Base-by-base conservation (phyloP, 495 filamentous ascomycete species). In the Gamarada debralockiae region DNA sequence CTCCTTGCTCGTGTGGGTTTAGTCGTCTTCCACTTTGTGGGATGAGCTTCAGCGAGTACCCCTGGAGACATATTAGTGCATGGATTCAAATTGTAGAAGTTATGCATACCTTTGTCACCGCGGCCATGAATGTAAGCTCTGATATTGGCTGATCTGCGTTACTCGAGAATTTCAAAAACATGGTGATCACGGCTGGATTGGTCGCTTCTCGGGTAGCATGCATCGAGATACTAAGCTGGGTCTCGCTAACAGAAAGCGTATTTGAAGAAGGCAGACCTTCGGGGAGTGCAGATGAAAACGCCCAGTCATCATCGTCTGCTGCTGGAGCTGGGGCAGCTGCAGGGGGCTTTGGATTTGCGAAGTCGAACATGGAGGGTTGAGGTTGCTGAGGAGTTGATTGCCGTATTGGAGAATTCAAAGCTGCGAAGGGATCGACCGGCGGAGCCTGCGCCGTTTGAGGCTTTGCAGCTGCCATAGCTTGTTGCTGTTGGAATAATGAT, bases 251-350 rank as follows among this genome's bases (percentile, higher is more conserved):
- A 4, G 65, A 45, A 24, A 70, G 67, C 21, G 70, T 70, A 53
- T 80, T 70, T 0, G 79, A 72, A 22, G 60, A 55, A 9, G 68
- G 63, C 10, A 69, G 62, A 1, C 66, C 53, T 44, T 82, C 79
- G 23, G 85, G 81, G 2, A 97, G 72, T 0, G 93, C 87, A 3
- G 93, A 97, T 7, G 88, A 77, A 62, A 97, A 98, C 31, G 83
- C 82, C 93, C 93, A 98, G 60, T 98, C 93, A 56, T 98, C 93
- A 18, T 89, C 86, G 24, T 84, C 80, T 47, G 84, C 74, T 58
- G 63, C 71, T 23, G 64, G 53, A 22, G 70, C 61, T 44, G 69
- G 55, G 22, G 61, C 49, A 27, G 69, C 65, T 53, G 47, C 52
- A 22, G 58, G 41, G 10, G 67, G 57, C 15, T 60, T 55, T 45